Evolutionary conservation across 768 basidiomycete genomes (phyloP), one percentile per base, ranked within the genome.

Genomic region (Leccinum uliginosum): DNA sequence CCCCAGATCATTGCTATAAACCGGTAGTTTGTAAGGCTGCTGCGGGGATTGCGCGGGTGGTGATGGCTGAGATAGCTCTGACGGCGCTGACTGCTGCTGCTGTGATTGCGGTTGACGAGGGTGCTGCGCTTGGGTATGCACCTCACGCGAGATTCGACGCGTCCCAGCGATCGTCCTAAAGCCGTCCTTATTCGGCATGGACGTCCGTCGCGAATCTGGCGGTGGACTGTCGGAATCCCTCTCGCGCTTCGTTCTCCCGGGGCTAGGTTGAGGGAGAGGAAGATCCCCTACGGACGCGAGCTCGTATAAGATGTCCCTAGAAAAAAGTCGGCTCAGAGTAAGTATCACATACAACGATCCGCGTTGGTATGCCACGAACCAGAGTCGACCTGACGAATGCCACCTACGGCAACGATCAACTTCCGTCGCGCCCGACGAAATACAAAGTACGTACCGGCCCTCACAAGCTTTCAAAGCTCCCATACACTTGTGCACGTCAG

Each of bases 251-350:
- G 80, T 77, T 15, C 69, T 76, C 4, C 78, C 72, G 0, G 71
- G 82, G 51, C 80, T 83, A 0, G 77, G 65, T 50, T 80, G 76
- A 2, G 87, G 87, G 6, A 89, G 75, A 0, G 86, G 87, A 0
- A 89, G 75, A 23, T 89, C 85, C 2, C 87, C 86, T 4, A 84
- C 86, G 0, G 79, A 84, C 4, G 87, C 85, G 1, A 90, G 74
- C 60, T 90, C 86, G 60, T 83, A 88, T 19, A 89, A 71, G 43
- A 90, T 80, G 62, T 89, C 86, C 86, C 87, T 88, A 58, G 11
- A 11, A 51, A 44, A 5, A 1, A 46, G 7, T 46, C 15, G 23
- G 1, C 26, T 51, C n/a, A 2, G n/a, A 35, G 19, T 19, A 14
- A 23, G 23, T 8, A 17, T 23, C 27, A 26, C 19, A 5, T 40